phyloP scores from a whole-genome alignment of 2,329 filamentous ascomycete genomes.

The Colletotrichum musae region DNA sequence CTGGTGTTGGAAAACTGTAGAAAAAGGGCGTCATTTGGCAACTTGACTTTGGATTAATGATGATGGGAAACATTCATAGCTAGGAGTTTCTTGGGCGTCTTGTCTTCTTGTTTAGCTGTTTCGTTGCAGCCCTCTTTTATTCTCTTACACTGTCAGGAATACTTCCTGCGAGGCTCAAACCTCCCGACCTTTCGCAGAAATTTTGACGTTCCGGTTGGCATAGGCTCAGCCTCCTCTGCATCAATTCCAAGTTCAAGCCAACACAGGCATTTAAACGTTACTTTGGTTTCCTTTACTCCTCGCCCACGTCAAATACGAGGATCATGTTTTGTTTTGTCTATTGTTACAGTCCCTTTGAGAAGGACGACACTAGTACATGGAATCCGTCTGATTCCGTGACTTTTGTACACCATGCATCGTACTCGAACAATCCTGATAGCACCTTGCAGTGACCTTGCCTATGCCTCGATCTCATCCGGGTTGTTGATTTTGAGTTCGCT shows the following conservation, averaged over 20 bases:
- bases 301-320: not conserved
- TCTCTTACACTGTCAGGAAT: conserved; percentile 31
- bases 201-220: conserved; percentile 9
- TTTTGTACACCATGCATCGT: conserved; percentile 26
- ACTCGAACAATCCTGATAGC: conserved; percentile 28
- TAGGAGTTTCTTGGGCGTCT: conserved; percentile 37
- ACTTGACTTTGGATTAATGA: conserved; percentile 38
- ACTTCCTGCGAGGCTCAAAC: conserved; percentile 15
- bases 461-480: conserved; percentile 55
- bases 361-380: conserved; percentile 19
- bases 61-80: conserved; percentile 38
- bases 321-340: conserved; percentile 29
- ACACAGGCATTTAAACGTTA: not conserved
- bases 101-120: conserved; percentile 32
- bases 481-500: conserved; percentile 80
- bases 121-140: conserved; percentile 11
- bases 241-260: conserved; percentile 11
- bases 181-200: conserved; percentile 3
- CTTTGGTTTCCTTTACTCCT: no score
- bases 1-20: conserved; percentile 37
- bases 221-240: conserved; percentile 17
- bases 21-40: conserved; percentile 31
- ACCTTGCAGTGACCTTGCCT: not conserved
- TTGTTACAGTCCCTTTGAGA: conserved; percentile 33
- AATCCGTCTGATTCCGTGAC: conserved; percentile 8